Evolutionary conservation across 306 rosid species (phyloP).

Genomic region (Aeschynomene evenia): DNA sequence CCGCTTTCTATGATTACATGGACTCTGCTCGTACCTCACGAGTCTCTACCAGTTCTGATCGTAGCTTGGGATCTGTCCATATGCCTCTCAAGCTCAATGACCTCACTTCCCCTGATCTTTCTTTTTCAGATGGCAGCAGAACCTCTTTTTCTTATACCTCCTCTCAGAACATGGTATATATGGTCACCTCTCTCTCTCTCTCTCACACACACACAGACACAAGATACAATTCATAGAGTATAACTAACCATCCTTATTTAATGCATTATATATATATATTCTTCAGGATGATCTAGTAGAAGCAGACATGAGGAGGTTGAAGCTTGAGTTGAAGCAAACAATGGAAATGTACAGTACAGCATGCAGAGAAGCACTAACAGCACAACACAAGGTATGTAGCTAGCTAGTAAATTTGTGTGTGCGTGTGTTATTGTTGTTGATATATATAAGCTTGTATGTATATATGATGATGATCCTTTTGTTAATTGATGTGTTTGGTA

Average conservation of each 20-base stretch:
- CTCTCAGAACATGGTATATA: constrained; percentile 65
- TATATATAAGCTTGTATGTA: background rate
- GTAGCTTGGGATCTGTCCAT: constrained; percentile 51
- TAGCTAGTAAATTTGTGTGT: background rate
- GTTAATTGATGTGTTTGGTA: background rate
- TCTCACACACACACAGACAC: no score
- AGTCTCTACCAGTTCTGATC: constrained; percentile 73
- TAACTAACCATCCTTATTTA: background rate
- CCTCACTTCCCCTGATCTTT: constrained; percentile 43
- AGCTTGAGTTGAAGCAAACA: constrained; percentile 90
- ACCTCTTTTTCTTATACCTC: constrained; percentile 68
- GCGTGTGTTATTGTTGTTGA: background rate
- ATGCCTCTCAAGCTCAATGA: constrained; percentile 40
- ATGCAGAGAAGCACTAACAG: constrained; percentile 35
- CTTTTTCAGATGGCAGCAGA: constrained; percentile 48
- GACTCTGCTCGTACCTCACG: constrained; percentile 51
- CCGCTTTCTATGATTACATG: constrained; percentile 48
- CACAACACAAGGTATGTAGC: constrained; percentile 56
- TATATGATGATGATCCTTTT: background rate
- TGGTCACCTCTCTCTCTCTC: no score
- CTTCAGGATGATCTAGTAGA: constrained; percentile 87
- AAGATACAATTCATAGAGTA: background rate
- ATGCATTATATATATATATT: no score
- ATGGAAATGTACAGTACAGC: constrained; percentile 63
- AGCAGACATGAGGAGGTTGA: constrained; percentile 80